Base-by-base conservation (phyloP, 129 eudicot species). In the Artemisia annua region DNA sequence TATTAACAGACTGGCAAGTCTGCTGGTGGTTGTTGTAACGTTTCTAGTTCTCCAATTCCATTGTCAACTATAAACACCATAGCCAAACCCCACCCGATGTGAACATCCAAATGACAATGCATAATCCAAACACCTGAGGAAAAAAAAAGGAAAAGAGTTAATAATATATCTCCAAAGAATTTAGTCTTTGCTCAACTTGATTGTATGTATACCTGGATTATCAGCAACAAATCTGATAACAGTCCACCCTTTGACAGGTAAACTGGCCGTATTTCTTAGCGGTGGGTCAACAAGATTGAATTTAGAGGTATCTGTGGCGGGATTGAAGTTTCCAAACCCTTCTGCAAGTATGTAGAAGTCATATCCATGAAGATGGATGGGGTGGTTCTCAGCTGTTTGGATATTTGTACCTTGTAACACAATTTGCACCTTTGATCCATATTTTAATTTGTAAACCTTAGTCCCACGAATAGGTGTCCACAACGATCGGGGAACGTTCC, bases 91-190 rank as follows among this genome's bases (percentile, higher is more conserved):
- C 98, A 94, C 1, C 87, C 80, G 10, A 94, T 94, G 77, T 94
- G 98, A 80, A 86, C 97, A 73, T 94, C 98, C 93, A 94, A 86
- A 87, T 94, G 97, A 74, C 98, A 92, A 48, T 92, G 98, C 98
- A 92, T 54, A 26, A 92, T 50, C 98, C 98, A 92, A 16, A 85
- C 87, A 63, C 98, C 98, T 92, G 84, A 64, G 57, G 35, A 69
- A 69, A 39, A 7, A 7, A 50, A 19, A 35, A 19, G 22, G 9
- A 4, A 30, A 28, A 15, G 35, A n/a, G n/a, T 22, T 2, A 60
- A 55, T 1, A 1, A 57, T 64, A 48, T 68, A 0, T 13, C 10
- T 66, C 7, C 59, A 26, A 13, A 19, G 61, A 44, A 8, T 7
- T 15, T 28, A 28, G n/a, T 30, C 15, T 51, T 70, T 54, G 43